These are phyloP conservation scores for Alternaria dauci DNA, from an alignment of 2,329 filamentous ascomycete genomes.

Conservation along the genomic window DNA sequence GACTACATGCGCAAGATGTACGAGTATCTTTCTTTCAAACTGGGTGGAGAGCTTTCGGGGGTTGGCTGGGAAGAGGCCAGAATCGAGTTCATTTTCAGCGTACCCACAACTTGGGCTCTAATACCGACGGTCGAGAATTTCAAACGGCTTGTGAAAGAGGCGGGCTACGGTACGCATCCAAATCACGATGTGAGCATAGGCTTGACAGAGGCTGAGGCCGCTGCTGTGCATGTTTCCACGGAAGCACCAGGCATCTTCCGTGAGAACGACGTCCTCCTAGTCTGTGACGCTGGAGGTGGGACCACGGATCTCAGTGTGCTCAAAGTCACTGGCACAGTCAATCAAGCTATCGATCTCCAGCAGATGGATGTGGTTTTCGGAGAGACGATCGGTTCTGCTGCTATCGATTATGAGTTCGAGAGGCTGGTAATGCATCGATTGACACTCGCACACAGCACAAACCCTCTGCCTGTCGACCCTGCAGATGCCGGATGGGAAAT, in stretches of 20 bases:
- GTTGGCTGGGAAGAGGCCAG: conserved; percentile 51
- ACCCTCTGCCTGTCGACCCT: conserved; percentile 39
- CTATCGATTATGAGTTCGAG: conserved; percentile 54
- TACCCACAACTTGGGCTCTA: conserved; percentile 65
- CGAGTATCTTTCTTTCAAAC: conserved; percentile 55
- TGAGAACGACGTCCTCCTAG: conserved; percentile 56
- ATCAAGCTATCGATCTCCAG: conserved; percentile 40
- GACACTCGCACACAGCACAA: conserved; percentile 35
- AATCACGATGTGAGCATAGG: conserved; percentile 55
- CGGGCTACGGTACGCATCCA: conserved; percentile 58
- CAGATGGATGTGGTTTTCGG: conserved; percentile 52
- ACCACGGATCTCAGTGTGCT: conserved; percentile 56
- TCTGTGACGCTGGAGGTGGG: conserved; percentile 62
- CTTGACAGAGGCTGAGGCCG: conserved; percentile 63
- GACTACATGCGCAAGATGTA: conserved; percentile 63
- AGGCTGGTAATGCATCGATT: conserved; percentile 44
- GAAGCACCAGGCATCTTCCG: conserved; percentile 48
- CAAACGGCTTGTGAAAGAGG: conserved; percentile 56
- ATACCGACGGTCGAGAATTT: conserved; percentile 62
- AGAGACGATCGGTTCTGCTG: conserved; percentile 53
- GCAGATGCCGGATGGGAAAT: conserved; percentile 53
- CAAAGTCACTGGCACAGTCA: conserved; percentile 40
- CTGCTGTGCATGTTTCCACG: conserved; percentile 59
- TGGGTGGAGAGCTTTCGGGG: conserved; percentile 49
- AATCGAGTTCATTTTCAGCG: conserved; percentile 65